Conservation (phyloP, 495 filamentous ascomycete species). For the Haplographium delicatum region DNA sequence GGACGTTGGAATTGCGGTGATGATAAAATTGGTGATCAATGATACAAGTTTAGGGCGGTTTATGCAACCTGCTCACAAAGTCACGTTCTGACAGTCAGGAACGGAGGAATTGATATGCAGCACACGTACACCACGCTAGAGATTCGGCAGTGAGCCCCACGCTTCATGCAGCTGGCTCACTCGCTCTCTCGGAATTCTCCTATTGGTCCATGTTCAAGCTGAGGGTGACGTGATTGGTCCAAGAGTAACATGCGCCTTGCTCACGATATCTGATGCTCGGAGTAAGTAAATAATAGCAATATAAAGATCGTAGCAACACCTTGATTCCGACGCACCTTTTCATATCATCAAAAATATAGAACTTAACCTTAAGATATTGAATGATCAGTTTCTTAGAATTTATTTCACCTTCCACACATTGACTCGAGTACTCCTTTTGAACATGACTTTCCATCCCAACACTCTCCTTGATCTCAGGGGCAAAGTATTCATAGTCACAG, state of each 20-base stretch:
- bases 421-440: conserved; percentile 18
- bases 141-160: conserved; percentile 12
- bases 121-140: conserved; percentile 9
- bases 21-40: conserved; percentile 26
- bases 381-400: conserved; percentile 21
- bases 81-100: conserved; percentile 22
- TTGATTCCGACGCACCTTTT: conserved; percentile 15
- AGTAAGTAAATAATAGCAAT: conserved; percentile 22
- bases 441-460: conserved; percentile 38
- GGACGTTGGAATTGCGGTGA: conserved; percentile 23
- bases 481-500: conserved; percentile 59
- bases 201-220: conserved; percentile 20
- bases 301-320: conserved; percentile 28
- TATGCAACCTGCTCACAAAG: conserved; percentile 35
- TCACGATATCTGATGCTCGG: conserved; percentile 25
- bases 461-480: conserved; percentile 47
- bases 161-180: conserved; percentile 32
- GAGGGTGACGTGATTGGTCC: conserved; percentile 14
- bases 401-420: conserved; percentile 17
- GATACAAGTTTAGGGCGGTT: conserved; percentile 22
- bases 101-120: conserved; percentile 25
- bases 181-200: conserved; percentile 24
- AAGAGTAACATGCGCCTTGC: conserved; percentile 24
- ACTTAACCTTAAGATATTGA: conserved; percentile 22
- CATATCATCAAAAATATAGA: conserved; percentile 19